Evolutionary conservation across 352 stramenopile species (phyloP), one percentile per base, ranked within the genome.

Genomic region (Globisporangium emineosum): DNA sequence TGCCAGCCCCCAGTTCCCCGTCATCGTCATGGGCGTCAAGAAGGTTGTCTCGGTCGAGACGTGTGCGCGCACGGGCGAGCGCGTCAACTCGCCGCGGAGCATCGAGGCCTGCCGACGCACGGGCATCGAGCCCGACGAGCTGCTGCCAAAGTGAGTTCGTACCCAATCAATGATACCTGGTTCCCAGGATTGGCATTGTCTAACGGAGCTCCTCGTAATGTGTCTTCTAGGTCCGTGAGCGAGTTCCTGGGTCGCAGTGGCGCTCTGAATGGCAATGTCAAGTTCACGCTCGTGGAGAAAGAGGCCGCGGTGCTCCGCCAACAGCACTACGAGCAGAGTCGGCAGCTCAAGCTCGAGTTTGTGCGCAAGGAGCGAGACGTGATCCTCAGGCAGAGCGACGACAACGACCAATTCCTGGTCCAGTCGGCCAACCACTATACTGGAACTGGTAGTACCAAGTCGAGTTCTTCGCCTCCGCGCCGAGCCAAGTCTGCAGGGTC

Each of bases 271-370:
- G 60, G 64, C 66, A 21, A 67, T 79, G 7, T 66, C 27, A 90
- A 88, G 68, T 86, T 82, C 59, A 77, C 79, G 1, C 63, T 88
- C 6, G 69, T 93, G 17, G 85, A 93, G 68, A 91, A 91, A 57
- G 79, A 91, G 53, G 79, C 83, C 1, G 83, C 81, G 0, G 78
- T 84, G 40, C 68, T 91, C 19, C 85, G 85, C 10, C 86, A 85
- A 29, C 72, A 90, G 62, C 85, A 82, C 60, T 91, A 89, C 68
- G 83, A 93, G 61, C 75, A 86, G 57, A 70, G 75, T 2, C 81
- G 85, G 9, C 76, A 88, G 40, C 57, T 70, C n/a, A 91, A 90
- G 51, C 60, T 93, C 5, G 76, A 87, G 19, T 71, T 69, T 21
- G 72, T 93, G 27, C 69, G 72, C n/a, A 59, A 57, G 29, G 85